Conservation (phyloP, 768 basidiomycete species). For the Pulveroboletus sp. region DNA sequence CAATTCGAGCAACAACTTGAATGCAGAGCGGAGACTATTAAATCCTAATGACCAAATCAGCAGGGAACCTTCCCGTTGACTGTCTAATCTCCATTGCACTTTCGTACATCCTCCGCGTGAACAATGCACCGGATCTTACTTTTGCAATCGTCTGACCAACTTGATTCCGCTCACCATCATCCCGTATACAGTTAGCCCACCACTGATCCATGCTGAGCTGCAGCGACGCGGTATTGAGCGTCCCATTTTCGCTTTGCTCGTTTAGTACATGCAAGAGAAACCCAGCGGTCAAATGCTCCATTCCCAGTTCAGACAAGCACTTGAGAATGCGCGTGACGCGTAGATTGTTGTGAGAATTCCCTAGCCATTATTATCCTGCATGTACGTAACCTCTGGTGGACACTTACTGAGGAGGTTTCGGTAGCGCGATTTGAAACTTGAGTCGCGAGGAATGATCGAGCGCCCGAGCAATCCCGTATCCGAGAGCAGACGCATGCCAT, state of each 20-base stretch:
- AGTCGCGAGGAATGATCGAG: slow-evolving; percentile 44
- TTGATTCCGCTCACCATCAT: slow-evolving; percentile 57
- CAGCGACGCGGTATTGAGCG: slow-evolving; percentile 49
- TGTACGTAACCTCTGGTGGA: background rate
- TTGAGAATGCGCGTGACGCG: slow-evolving; percentile 78
- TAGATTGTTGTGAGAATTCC: slow-evolving; percentile 70
- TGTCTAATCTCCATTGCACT: slow-evolving; percentile 42
- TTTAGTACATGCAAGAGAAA: slow-evolving; percentile 67
- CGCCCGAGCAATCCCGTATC: slow-evolving; percentile 62
- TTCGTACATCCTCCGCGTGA: slow-evolving; percentile 59
- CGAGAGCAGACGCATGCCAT: slow-evolving; percentile 64
- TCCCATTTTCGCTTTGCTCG: slow-evolving; percentile 60
- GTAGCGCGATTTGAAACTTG: slow-evolving; percentile 55
- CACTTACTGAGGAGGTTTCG: slow-evolving; percentile 64
- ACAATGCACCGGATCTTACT: slow-evolving; percentile 47
- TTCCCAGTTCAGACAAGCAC: slow-evolving; percentile 66
- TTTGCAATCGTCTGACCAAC: slow-evolving; percentile 47
- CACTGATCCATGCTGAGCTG: slow-evolving; percentile 69
- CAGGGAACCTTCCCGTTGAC: slow-evolving; percentile 12
- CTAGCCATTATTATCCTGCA: no score
- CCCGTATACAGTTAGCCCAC: slow-evolving; percentile 74
- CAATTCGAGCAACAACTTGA: no score
- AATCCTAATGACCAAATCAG: background rate
- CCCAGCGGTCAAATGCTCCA: slow-evolving; percentile 61
- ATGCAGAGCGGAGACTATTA: background rate